phyloP scores from a whole-genome alignment of 768 basidiomycete genomes.

The Naganishia vaughanmartiniae region DNA sequence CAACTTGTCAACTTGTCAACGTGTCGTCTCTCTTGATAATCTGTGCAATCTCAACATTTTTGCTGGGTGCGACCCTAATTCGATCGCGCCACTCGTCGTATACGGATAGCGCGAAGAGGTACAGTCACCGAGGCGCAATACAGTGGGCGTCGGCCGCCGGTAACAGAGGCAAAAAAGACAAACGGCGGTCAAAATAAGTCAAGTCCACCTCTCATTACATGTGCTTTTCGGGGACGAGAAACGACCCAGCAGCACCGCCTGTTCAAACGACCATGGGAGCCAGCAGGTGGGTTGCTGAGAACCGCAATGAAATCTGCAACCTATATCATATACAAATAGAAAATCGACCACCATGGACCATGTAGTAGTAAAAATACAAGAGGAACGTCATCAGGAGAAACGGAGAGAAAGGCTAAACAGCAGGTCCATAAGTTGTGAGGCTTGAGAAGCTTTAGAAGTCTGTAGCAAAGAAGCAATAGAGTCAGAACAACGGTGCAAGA shows the following conservation, averaged over 20 bases:
- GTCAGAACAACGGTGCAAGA: background rate
- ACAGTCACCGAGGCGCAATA: too few species aligned
- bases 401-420: background rate
- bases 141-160: too few species aligned
- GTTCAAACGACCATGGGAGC: background rate
- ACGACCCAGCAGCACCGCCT: background rate
- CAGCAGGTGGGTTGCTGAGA: background rate
- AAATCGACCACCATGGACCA: background rate
- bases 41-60: too few species aligned
- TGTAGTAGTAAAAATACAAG: background rate
- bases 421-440: background rate
- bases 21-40: too few species aligned
- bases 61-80: too few species aligned
- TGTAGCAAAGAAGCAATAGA: background rate
- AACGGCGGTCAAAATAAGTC: too few species aligned
- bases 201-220: too few species aligned
- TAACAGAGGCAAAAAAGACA: too few species aligned
- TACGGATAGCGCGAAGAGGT: too few species aligned
- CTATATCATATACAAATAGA: background rate
- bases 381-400: background rate
- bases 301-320: background rate
- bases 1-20: too few species aligned
- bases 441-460: slow-evolving; percentile 5
- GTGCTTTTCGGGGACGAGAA: background rate
- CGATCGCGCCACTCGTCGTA: too few species aligned